Conservation (phyloP, 2,329 filamentous ascomycete genomes). For the Sclerotinia spermophila region DNA sequence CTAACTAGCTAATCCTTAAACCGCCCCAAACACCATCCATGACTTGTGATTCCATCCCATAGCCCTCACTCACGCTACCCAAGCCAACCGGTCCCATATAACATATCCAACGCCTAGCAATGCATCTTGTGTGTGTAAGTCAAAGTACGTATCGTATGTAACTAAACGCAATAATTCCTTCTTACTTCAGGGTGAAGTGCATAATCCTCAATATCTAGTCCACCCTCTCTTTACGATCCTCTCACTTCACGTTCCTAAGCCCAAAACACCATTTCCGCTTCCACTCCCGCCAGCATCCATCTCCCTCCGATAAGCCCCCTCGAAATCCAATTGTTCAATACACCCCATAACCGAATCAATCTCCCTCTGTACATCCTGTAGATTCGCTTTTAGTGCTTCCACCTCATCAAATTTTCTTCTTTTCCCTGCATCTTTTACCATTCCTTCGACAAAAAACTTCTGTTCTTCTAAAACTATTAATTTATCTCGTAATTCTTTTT, state of each 20-base stretch:
- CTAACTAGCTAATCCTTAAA: not conserved
- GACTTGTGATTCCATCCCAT: not conserved
- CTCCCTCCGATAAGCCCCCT: conserved; percentile 33
- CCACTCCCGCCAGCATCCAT: conserved; percentile 9
- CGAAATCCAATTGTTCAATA: conserved; percentile 51
- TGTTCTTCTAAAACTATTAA: conserved; percentile 70
- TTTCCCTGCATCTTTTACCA: conserved; percentile 66
- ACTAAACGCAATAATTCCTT: not conserved
- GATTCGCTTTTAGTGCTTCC: conserved; percentile 57
- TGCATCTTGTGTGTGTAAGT: not conserved
- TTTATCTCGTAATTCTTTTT: conserved; percentile 63
- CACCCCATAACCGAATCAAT: conserved; percentile 60
- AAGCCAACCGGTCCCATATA: not conserved
- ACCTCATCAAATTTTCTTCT: conserved; percentile 68
- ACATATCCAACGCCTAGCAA: conserved; percentile 8
- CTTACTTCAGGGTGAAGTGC: not conserved
- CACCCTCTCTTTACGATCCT: too few relatives aligned
- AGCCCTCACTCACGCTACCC: not conserved
- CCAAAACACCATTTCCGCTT: conserved; percentile 12
- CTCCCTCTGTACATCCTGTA: conserved; percentile 62
- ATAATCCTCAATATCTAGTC: not conserved
- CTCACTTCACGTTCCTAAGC: conserved; percentile 9
- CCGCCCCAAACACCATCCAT: conserved; percentile 18
- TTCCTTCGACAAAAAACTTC: conserved; percentile 67
- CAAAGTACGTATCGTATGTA: not conserved